Conservation (phyloP, 208 protist species). For the Angomonas desouzai region DNA sequence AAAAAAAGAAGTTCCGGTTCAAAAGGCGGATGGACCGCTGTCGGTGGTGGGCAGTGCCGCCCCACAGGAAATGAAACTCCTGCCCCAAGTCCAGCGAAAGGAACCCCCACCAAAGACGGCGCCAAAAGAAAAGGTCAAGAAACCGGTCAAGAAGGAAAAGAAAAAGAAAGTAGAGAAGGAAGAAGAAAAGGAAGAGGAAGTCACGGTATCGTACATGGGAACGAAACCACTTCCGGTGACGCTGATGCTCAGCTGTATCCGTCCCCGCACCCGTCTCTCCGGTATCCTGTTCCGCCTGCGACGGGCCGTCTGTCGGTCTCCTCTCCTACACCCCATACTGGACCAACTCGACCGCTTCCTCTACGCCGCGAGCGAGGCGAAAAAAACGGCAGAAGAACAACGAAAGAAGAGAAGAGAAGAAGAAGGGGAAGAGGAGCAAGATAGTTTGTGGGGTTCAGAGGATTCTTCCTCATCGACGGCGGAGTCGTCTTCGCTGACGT, state of each 20-base stretch:
- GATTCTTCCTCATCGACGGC: background rate
- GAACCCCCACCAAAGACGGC: background rate
- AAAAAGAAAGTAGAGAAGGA: no score
- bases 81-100: background rate
- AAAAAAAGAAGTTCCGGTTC: background rate
- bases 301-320: background rate
- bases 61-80: background rate
- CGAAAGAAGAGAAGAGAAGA: background rate
- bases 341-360: background rate
- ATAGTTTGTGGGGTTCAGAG: background rate
- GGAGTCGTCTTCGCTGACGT: background rate
- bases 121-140: background rate
- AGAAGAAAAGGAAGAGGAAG: conserved; percentile 4
- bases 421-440: background rate
- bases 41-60: background rate
- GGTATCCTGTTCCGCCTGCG: conserved; percentile 7
- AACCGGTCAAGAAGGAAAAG: background rate
- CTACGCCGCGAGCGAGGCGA: background rate
- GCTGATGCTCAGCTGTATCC: background rate
- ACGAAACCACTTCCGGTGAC: background rate
- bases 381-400: background rate
- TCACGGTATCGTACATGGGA: background rate
- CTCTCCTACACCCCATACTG: background rate
- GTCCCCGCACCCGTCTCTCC: conserved; percentile 6
- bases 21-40: background rate